phyloP scores from a whole-genome alignment of 2,329 filamentous ascomycete genomes.

The Colletotrichum horii region DNA sequence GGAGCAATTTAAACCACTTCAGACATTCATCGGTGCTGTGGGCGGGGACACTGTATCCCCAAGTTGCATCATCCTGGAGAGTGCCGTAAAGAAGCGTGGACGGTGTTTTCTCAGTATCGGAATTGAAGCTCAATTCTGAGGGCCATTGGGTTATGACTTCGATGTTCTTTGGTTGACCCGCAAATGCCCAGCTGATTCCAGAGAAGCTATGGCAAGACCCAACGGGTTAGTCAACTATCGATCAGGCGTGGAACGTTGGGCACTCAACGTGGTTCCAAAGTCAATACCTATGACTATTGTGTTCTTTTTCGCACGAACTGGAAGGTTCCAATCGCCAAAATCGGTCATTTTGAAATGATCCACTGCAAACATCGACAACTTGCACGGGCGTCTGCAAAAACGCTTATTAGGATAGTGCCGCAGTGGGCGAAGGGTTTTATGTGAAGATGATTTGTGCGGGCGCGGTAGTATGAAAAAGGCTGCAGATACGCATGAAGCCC shows the following conservation, averaged over 20 bases:
- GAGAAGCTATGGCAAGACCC: slow-evolving; percentile 34
- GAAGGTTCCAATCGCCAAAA: background rate
- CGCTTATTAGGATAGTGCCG: no score
- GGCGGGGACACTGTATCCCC: slow-evolving; percentile 36
- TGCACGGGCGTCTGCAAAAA: no score
- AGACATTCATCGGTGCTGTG: slow-evolving; percentile 23
- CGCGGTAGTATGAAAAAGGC: background rate
- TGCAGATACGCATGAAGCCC: background rate
- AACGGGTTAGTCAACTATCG: background rate
- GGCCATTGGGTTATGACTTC: slow-evolving; percentile 38
- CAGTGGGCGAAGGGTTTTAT: background rate
- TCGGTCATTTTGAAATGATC: background rate
- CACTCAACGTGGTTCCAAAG: slow-evolving; percentile 48
- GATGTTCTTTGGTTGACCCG: slow-evolving; percentile 28
- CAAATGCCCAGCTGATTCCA: slow-evolving; percentile 44
- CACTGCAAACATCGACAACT: background rate
- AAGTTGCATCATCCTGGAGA: background rate
- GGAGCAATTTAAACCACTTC: slow-evolving; percentile 47
- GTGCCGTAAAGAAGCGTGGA: slow-evolving; percentile 28
- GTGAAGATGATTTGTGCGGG: background rate
- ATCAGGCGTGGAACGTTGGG: background rate
- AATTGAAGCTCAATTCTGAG: slow-evolving; percentile 20
- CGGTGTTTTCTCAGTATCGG: slow-evolving; percentile 36
- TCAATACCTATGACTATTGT: slow-evolving; percentile 45
- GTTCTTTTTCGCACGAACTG: background rate